A percentile compares a stretch with the other conserved stretches of the same genome.
These are phyloP conservation scores for Stropharia rugosoannulata DNA, from an alignment of 768 basidiomycete genomes.

Conservation along the genomic window DNA sequence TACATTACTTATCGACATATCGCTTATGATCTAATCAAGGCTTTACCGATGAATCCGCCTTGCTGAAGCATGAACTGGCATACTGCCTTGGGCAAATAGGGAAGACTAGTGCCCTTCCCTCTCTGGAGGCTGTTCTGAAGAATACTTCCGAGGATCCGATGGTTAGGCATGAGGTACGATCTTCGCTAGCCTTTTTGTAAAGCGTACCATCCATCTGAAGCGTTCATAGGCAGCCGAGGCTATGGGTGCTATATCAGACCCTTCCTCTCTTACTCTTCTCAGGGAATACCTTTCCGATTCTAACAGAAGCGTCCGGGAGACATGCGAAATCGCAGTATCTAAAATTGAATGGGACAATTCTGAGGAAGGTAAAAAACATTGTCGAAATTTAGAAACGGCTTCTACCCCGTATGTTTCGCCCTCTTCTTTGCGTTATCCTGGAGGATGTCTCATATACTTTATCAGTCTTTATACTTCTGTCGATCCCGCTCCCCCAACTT, in stretches of 20 bases:
- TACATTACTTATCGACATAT: neutral
- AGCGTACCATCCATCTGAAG: constrained; percentile 10
- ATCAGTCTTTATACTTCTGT: constrained; percentile 75
- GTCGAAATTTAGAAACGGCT: constrained; percentile 27
- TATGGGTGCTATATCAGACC: constrained; percentile 87
- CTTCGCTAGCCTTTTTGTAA: neutral
- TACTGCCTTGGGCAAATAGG: constrained; percentile 96
- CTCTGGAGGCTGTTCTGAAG: constrained; percentile 73
- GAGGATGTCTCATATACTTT: neutral
- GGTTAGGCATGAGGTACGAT: constrained; percentile 91
- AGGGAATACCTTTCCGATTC: constrained; percentile 69
- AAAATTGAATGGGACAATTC: constrained; percentile 94
- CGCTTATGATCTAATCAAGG: constrained; percentile 41
- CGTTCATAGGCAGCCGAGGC: constrained; percentile 89
- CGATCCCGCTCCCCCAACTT: constrained; percentile 86
- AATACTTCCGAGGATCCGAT: constrained; percentile 81
- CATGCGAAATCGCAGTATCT: constrained; percentile 94
- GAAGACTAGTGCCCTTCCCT: constrained; percentile 67
- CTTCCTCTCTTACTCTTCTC: constrained; percentile 66
- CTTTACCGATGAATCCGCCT: constrained; percentile 81
- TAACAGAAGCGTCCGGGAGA: constrained; percentile 82
- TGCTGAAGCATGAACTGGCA: constrained; percentile 96
- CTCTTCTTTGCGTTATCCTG: neutral
- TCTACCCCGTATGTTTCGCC: constrained; percentile 37
- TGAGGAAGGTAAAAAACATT: constrained; percentile 60